These are phyloP conservation scores for Leccinellum rugosiceps DNA, from an alignment of 768 basidiomycete species.

Conservation along the genomic window DNA sequence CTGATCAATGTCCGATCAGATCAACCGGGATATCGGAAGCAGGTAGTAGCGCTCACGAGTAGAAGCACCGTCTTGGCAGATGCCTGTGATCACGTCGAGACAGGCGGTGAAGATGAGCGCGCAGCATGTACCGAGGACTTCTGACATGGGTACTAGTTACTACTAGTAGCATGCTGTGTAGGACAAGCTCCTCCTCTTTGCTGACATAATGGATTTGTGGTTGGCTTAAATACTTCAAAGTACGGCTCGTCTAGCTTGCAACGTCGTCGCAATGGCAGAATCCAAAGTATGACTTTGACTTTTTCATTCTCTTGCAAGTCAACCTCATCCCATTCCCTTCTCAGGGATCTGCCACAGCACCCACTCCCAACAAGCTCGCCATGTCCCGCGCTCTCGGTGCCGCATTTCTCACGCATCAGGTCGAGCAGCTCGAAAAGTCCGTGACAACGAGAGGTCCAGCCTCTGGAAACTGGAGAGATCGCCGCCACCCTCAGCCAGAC, in stretches of 20 bases:
- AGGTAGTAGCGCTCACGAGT: constrained; percentile 14
- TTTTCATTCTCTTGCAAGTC: background rate
- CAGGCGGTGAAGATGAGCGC: constrained; percentile 13
- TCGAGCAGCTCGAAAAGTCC: constrained; percentile 81
- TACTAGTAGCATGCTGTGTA: too few relatives aligned
- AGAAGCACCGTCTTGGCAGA: constrained; percentile 24
- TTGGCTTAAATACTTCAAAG: too few relatives aligned
- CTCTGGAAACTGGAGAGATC: constrained; percentile 63
- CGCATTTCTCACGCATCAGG: constrained; percentile 83
- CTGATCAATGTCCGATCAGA: constrained; percentile 1
- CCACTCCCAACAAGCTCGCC: constrained; percentile 57
- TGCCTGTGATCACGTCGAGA: constrained; percentile 20
- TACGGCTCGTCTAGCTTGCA: too few relatives aligned
- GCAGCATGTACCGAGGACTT: constrained; percentile 21
- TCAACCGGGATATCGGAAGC: background rate
- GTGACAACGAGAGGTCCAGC: constrained; percentile 48
- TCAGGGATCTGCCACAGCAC: constrained; percentile 23
- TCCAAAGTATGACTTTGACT: constrained; percentile 13
- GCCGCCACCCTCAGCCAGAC: constrained; percentile 30
- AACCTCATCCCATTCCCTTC: background rate
- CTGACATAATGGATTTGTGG: background rate
- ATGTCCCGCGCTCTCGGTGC: constrained; percentile 88
- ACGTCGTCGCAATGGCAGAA: constrained; percentile 21
- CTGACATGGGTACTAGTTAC: constrained; percentile 18
- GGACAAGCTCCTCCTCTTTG: background rate